A percentile compares a stretch with the other conserved stretches of the same genome.
Conservation (phyloP, 768 basidiomycete species). For the Kwoniella sp. region DNA sequence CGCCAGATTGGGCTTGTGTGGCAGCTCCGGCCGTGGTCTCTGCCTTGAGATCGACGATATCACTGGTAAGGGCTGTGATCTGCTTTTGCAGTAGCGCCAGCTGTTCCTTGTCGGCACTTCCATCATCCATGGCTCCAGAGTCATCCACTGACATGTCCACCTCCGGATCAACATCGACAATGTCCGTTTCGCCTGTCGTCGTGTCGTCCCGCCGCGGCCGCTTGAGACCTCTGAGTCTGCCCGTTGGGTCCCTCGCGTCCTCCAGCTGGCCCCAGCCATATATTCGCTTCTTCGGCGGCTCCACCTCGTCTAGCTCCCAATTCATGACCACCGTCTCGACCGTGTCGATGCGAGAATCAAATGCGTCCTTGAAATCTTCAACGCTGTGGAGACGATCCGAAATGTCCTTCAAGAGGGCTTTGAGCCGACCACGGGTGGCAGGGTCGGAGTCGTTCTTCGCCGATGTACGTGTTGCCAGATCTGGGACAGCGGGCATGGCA, state of each 20-base stretch:
- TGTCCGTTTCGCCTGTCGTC: too few relatives aligned
- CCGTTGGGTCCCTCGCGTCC: slow-evolving; percentile 7
- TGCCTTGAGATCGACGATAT: neutral
- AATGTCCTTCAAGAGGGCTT: slow-evolving; percentile 7
- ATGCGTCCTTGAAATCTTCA: slow-evolving; percentile 1
- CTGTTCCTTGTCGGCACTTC: too few relatives aligned
- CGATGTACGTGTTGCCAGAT: too few relatives aligned
- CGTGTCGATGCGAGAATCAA: slow-evolving; percentile 4
- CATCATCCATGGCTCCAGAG: too few relatives aligned
- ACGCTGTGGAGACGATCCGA: slow-evolving; percentile 2
- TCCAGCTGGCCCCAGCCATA: slow-evolving; percentile 9
- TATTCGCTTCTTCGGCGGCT: neutral
- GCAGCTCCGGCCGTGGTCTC: too few relatives aligned
- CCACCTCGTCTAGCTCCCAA: neutral
- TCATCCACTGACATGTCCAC: too few relatives aligned
- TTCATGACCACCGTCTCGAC: slow-evolving; percentile 1
- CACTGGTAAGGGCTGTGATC: neutral
- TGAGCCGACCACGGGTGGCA: neutral
- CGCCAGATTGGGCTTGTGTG: too few relatives aligned
- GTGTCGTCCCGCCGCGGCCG: slow-evolving; percentile 1
- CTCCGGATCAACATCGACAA: too few relatives aligned
- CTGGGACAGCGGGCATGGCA: too few relatives aligned
- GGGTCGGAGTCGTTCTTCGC: neutral
- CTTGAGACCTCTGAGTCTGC: slow-evolving; percentile 8
- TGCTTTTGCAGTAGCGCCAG: too few relatives aligned